Base-by-base conservation (phyloP, 345 rosid species). In the Populus davidiana region DNA sequence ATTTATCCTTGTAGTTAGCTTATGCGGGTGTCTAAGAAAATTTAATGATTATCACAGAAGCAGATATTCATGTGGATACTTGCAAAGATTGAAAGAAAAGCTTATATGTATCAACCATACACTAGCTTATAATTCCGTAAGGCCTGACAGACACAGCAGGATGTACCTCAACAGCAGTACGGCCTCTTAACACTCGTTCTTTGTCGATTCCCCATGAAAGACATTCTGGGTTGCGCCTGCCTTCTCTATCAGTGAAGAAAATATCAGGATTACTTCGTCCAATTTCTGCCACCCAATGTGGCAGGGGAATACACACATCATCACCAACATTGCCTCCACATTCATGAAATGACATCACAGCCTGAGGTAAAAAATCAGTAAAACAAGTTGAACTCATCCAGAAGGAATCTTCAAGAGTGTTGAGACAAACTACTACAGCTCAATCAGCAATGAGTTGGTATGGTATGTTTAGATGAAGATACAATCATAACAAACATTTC, bases 271-370 rank as follows among this genome's bases (percentile, higher is more conserved):
- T 91, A 81, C 83, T 88, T 86, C 95, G 87, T 61, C 99, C 98
- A 71, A 94, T 91, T 81, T 94, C 97, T 76, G 98, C 93, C 70
- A 96, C 91, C 99, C 99, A 96, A 78, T 92, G 94, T 43, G 98
- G 99, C 76, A 96, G 89, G 61, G 98, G 99, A 81, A 96, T 91
- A 79, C 97, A 92, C 49, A 91, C 99, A 86, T 96, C 99, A 83
- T 94, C 99, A 77, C 98, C 97, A 78, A 94, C 94, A 81, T 94
- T 92, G 83, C 98, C 94, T 64, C 99, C 99, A 85, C 99, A 95
- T 91, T 91, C 98, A 87, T 95, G 98, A 85, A 95, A 95, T 56
- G 97, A 93, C 97, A 96, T 89, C 70, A 94, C 91, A 85, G 92
- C 98, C 99, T 96, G 91, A 56, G 47, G 59, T 68, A 80, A n/a